Conservation (phyloP, 768 basidiomycete species). For the Trametes elegans region DNA sequence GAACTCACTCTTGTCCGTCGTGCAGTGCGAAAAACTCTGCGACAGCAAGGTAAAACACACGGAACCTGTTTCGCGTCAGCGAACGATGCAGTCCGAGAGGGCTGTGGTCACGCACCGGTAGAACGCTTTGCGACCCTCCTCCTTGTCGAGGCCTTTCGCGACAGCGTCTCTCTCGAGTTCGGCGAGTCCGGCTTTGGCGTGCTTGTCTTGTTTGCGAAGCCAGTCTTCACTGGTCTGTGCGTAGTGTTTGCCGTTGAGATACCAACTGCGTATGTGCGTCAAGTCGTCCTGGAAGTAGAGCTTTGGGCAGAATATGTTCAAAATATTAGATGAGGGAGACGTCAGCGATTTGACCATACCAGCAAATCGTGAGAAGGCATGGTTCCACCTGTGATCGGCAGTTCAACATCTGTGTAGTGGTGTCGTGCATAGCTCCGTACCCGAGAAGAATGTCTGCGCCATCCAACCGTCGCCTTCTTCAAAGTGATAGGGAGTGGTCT, state of each 20-base stretch:
- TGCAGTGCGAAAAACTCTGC: slow-evolving; percentile 66
- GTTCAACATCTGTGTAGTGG: background rate
- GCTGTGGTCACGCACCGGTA: slow-evolving; percentile 38
- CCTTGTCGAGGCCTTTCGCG: slow-evolving; percentile 41
- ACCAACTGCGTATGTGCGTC: slow-evolving; percentile 58
- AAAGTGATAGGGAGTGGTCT: slow-evolving; percentile 63
- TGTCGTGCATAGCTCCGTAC: slow-evolving; percentile 24
- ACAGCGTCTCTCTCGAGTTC: slow-evolving; percentile 49
- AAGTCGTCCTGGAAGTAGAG: slow-evolving; percentile 66
- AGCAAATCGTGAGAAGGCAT: slow-evolving; percentile 70
- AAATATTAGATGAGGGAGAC: slow-evolving; percentile 14
- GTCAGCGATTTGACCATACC: too few species aligned
- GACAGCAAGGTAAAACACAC: slow-evolving; percentile 72
- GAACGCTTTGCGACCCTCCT: slow-evolving; percentile 60
- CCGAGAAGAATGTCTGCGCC: slow-evolving; percentile 71
- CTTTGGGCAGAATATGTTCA: slow-evolving; percentile 27
- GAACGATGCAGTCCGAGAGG: background rate
- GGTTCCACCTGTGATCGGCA: slow-evolving; percentile 49
- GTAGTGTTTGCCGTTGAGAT: slow-evolving; percentile 62
- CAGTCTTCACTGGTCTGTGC: slow-evolving; percentile 64
- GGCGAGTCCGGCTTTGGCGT: slow-evolving; percentile 46
- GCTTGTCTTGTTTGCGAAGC: slow-evolving; percentile 56
- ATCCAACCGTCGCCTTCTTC: slow-evolving; percentile 72
- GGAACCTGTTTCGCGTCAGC: slow-evolving; percentile 42
- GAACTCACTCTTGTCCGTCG: slow-evolving; percentile 58